Percentiles rank a stretch among this genome's conserved stretches.
Conservation (phyloP, 441 rosid species). For the Pelargonium australe region DNA sequence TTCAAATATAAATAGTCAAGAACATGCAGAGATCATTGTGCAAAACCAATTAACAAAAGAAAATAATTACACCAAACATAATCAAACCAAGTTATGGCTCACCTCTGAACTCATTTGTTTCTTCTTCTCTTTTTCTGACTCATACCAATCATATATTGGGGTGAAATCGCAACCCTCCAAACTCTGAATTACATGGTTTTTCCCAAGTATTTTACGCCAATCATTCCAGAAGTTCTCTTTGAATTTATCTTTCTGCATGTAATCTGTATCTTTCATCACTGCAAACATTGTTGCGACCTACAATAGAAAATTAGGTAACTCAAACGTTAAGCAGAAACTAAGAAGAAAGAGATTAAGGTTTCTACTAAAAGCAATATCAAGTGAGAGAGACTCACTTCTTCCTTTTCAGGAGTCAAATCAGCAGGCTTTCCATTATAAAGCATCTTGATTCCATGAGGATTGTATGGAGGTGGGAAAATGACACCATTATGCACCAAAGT, state of each 20-base stretch:
- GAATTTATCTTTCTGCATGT: slow-evolving; percentile 67
- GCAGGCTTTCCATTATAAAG: slow-evolving; percentile 68
- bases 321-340: not conserved
- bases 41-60: not conserved
- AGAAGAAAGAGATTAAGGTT: not conserved
- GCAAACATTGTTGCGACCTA: slow-evolving; percentile 99
- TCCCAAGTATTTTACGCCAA: slow-evolving; percentile 86
- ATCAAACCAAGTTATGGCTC: slow-evolving; percentile 21
- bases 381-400: slow-evolving; percentile 51
- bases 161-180: slow-evolving; percentile 76
- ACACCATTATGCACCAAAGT: slow-evolving; percentile 94
- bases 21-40: not conserved
- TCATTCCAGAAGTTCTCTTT: slow-evolving; percentile 92
- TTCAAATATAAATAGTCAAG: not conserved
- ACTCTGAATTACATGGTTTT: slow-evolving; percentile 66
- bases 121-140: slow-evolving; percentile 86
- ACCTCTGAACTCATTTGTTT: slow-evolving; percentile 94
- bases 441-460: slow-evolving; percentile 80
- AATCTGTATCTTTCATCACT: slow-evolving; percentile 94
- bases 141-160: slow-evolving; percentile 87
- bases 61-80: not conserved
- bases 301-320: slow-evolving; percentile 23
- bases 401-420: slow-evolving; percentile 79
- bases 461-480: slow-evolving; percentile 91
- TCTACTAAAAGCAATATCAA: not conserved